A percentile compares a stretch with the other conserved stretches of the same genome.
These are phyloP conservation scores for Tylopilus rubrobrunneus DNA, from an alignment of 768 basidiomycete species.

Conservation along the genomic window DNA sequence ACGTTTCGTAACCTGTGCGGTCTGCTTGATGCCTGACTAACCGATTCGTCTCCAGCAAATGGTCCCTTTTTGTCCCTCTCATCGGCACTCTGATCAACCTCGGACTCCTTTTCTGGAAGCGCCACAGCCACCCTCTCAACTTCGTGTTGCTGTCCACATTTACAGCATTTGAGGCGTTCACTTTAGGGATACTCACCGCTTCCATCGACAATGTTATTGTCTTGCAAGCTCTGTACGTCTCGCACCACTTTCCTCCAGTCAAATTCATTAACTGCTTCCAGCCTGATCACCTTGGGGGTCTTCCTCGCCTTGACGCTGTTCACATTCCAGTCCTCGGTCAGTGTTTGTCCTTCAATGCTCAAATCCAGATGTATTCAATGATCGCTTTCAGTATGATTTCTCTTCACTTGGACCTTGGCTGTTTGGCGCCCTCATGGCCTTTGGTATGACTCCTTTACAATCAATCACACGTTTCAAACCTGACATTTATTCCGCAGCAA, in stretches of 20 bases:
- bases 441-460: conserved; percentile 44
- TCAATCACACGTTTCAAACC: not conserved
- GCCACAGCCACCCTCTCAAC: conserved; percentile 87
- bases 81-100: conserved; percentile 79
- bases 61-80: conserved; percentile 78
- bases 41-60: conserved; percentile 43
- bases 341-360: conserved; percentile 9
- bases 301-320: conserved; percentile 94
- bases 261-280: conserved; percentile 26
- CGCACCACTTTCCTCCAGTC: not conserved
- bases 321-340: conserved; percentile 91
- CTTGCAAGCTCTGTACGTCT: conserved; percentile 76
- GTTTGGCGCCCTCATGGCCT: conserved; percentile 77
- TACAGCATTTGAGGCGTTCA: conserved; percentile 87
- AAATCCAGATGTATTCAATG: not conserved
- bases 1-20: conserved; percentile 23
- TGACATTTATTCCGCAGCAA: conserved; percentile 40
- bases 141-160: conserved; percentile 81
- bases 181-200: conserved; percentile 80
- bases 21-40: conserved; percentile 1
- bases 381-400: conserved; percentile 75
- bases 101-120: conserved; percentile 84
- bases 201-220: conserved; percentile 72
- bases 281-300: conserved; percentile 85
- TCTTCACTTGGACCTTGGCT: conserved; percentile 89